Evolutionary conservation across 2,329 filamentous ascomycete genomes (phyloP).

Genomic region (Penicillium expansum): DNA sequence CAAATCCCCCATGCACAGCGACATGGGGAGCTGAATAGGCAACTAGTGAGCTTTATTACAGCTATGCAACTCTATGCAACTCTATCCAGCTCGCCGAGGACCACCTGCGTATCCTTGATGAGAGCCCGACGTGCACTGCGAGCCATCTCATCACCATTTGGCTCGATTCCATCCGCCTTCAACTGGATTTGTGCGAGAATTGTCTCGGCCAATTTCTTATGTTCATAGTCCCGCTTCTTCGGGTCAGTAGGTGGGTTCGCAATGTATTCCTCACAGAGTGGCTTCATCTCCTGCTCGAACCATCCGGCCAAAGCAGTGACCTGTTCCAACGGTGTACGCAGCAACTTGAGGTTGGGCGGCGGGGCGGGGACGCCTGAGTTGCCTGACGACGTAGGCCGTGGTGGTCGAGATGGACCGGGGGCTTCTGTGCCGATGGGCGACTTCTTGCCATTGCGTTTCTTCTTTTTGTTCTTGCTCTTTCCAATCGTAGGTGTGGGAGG

Average conservation of each 20-base stretch:
- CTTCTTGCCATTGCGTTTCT: conserved; percentile 28
- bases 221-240: conserved; percentile 43
- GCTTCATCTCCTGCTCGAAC: conserved; percentile 38
- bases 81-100: conserved; percentile 40
- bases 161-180: conserved; percentile 69
- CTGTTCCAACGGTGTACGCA: conserved; percentile 38
- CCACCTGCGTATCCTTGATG: conserved; percentile 43
- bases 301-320: conserved; percentile 38
- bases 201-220: conserved; percentile 45
- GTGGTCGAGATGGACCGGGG: conserved; percentile 22
- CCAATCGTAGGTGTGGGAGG: conserved; percentile 7
- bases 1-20: conserved; percentile 3
- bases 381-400: conserved; percentile 12
- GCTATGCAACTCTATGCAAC: conserved; percentile 24
- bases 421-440: not conserved
- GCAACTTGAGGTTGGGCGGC: conserved; percentile 35
- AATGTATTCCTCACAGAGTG: conserved; percentile 40
- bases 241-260: conserved; percentile 39
- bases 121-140: conserved; percentile 49
- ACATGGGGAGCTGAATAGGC: not conserved
- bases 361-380: conserved; percentile 25
- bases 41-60: conserved; percentile 4
- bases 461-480: conserved; percentile 26
- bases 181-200: conserved; percentile 45
- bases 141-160: conserved; percentile 62